Conservation (phyloP, 371 early-diverging fungal species). For the Mortierella sp. region DNA sequence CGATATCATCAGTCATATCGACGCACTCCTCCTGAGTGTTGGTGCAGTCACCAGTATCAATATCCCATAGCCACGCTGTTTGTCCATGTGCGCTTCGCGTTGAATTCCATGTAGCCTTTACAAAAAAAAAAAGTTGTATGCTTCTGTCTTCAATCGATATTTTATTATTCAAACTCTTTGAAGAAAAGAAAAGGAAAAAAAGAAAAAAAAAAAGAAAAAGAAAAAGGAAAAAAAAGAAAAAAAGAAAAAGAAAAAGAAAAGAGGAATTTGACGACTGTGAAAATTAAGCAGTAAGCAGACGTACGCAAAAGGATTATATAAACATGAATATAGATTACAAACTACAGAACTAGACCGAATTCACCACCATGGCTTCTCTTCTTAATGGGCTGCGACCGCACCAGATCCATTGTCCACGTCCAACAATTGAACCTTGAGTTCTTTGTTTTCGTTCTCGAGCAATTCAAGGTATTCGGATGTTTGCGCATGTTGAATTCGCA, state of each 20-base stretch:
- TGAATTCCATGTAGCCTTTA: too few species aligned
- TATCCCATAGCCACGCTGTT: too few species aligned
- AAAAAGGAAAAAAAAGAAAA: too few species aligned
- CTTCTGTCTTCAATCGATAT: too few species aligned
- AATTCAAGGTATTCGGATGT: slow-evolving; percentile 45
- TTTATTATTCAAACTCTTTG: too few species aligned
- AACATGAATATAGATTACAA: background rate
- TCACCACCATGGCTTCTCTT: background rate
- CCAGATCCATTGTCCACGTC: slow-evolving; percentile 17
- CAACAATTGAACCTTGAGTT: slow-evolving; percentile 45
- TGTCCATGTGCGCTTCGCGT: too few species aligned
- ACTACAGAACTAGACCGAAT: background rate
- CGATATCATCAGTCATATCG: too few species aligned
- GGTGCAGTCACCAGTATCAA: too few species aligned
- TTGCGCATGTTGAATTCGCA: slow-evolving; percentile 42
- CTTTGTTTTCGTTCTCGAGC: slow-evolving; percentile 46
- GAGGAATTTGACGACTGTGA: background rate
- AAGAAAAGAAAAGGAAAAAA: too few species aligned
- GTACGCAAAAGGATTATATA: background rate
- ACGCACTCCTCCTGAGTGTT: too few species aligned
- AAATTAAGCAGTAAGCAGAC: too few species aligned
- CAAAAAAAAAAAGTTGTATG: background rate
- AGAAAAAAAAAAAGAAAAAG: too few species aligned
- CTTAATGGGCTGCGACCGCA: background rate
- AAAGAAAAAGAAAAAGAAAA: background rate